phyloP scores from a whole-genome alignment of 2,329 filamentous ascomycete species.

The Claviceps quebecensis region DNA sequence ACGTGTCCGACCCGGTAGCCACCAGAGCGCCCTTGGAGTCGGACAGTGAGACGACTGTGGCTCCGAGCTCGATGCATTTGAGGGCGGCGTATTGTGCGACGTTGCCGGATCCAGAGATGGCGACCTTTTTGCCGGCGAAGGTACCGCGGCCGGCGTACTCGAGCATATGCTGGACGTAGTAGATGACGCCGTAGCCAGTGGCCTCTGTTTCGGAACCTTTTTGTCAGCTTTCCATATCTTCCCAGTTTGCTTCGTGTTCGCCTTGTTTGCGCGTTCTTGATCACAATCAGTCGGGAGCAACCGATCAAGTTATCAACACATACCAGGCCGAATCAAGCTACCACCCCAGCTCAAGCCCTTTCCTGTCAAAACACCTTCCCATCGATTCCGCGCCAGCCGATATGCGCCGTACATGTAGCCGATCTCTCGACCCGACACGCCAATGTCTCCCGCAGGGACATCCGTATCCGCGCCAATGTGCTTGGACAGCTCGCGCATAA shows the following conservation, averaged over 20 bases:
- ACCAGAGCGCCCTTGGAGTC: constrained; percentile 81
- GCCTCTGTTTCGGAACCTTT: constrained; percentile 44
- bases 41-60: constrained; percentile 80
- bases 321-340: constrained; percentile 69
- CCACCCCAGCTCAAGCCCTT: constrained; percentile 93
- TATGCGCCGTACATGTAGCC: constrained; percentile 93
- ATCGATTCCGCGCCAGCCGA: constrained; percentile 74
- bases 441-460: constrained; percentile 93
- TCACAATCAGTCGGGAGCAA: background rate
- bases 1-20: constrained; percentile 48
- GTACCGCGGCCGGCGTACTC: constrained; percentile 73
- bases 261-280: background rate
- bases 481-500: constrained; percentile 91
- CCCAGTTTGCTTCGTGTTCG: too few species aligned
- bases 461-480: constrained; percentile 96
- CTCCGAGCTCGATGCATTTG: constrained; percentile 92
- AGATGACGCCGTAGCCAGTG: constrained; percentile 90
- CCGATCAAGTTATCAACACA: constrained; percentile 8
- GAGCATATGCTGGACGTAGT: constrained; percentile 96
- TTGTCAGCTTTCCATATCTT: background rate
- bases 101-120: constrained; percentile 93
- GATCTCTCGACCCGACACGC: constrained; percentile 82
- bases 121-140: constrained; percentile 83
- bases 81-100: constrained; percentile 95
- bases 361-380: constrained; percentile 91